Evolutionary conservation across 805 yeast species (phyloP).

Genomic region (Ogataea polymorpha): DNA sequence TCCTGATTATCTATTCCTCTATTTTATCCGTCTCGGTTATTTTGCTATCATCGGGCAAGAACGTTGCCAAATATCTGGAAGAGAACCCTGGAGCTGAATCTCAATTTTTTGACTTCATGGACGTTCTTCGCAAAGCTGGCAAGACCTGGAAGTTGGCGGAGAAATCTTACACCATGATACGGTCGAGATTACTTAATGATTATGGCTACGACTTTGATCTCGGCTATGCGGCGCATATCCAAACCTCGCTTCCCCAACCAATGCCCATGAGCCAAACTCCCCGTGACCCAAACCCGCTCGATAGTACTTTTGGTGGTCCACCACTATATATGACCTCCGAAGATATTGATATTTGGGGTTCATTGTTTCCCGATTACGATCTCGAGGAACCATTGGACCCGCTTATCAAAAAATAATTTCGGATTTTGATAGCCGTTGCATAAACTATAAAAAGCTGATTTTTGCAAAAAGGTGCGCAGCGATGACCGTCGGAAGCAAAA

Average conservation of each 20-base stretch:
- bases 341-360: conserved; percentile 47
- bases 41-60: conserved; percentile 11
- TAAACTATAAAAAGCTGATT: neutral
- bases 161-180: conserved; percentile 41
- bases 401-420: neutral
- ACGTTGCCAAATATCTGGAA: conserved; percentile 26
- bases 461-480: neutral
- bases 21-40: conserved; percentile 31
- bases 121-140: conserved; percentile 39
- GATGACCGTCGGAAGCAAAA: conserved; percentile 1
- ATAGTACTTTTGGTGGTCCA: conserved; percentile 47
- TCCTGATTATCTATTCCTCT: conserved; percentile 46
- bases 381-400: too few species aligned
- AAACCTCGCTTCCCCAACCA: neutral
- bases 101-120: conserved; percentile 39
- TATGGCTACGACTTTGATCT: conserved; percentile 17
- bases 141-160: conserved; percentile 47
- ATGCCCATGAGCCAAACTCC: too few species aligned
- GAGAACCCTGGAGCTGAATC: conserved; percentile 30
- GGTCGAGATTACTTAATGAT: conserved; percentile 29
- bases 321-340: conserved; percentile 51
- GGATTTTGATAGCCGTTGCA: conserved; percentile 1
- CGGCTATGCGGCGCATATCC: conserved; percentile 1
- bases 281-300: conserved; percentile 7
- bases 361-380: conserved; percentile 41